Conservation (phyloP, 345 rosid genomes). For the Populus simonii region DNA sequence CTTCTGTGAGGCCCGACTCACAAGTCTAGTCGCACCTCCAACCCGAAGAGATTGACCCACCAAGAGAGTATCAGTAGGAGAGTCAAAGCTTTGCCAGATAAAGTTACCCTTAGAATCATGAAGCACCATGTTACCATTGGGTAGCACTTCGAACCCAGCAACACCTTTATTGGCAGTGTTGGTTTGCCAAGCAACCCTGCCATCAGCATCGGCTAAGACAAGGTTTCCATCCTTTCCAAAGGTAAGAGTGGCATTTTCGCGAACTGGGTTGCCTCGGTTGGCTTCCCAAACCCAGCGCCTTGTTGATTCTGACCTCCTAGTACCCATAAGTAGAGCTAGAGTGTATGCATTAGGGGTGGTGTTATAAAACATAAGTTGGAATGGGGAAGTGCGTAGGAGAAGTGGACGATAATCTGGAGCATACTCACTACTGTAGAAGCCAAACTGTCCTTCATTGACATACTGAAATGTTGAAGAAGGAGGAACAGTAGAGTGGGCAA, state of each 20-base stretch:
- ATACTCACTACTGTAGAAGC: too few relatives aligned
- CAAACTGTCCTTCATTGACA: too few relatives aligned
- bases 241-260: background rate
- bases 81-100: constrained; percentile 6
- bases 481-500: too few relatives aligned
- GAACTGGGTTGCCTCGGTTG: background rate
- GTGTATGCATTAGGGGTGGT: background rate
- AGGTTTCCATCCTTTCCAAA: background rate
- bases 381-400: background rate
- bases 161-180: background rate
- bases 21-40: background rate
- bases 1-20: background rate
- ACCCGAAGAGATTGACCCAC: background rate
- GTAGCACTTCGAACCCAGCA: too few relatives aligned
- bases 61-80: constrained; percentile 1
- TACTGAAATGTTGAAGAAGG: too few relatives aligned
- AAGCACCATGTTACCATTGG: background rate
- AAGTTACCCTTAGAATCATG: background rate
- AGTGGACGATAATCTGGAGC: too few relatives aligned
- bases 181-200: background rate
- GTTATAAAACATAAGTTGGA: background rate
- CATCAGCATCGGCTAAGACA: constrained; percentile 5
- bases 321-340: background rate
- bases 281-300: background rate
- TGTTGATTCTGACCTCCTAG: too few relatives aligned